phyloP scores from a whole-genome alignment of 441 rosid species.

The Populus hybrid region DNA sequence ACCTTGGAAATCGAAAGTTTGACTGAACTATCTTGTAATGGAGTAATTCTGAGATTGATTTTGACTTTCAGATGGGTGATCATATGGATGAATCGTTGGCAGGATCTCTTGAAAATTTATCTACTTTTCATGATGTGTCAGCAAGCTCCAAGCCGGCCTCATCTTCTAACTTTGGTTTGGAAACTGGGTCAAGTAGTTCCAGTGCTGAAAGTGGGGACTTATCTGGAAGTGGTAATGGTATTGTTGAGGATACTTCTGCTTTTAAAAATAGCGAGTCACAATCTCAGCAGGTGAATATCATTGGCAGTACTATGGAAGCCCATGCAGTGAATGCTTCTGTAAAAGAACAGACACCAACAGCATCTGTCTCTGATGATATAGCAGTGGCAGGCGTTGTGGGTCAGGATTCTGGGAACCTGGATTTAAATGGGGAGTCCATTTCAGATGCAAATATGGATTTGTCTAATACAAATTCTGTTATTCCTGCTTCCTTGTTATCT shows the following conservation, averaged over 20 bases:
- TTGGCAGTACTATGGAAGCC: conserved; percentile 25
- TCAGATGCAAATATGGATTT: conserved; percentile 25
- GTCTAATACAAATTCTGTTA: conserved; percentile 24
- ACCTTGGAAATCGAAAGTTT: background rate
- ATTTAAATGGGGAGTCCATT: conserved; percentile 17
- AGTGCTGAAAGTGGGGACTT: conserved; percentile 27
- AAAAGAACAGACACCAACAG: conserved; percentile 31
- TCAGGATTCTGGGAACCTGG: conserved; percentile 29
- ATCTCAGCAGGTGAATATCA: conserved; percentile 32
- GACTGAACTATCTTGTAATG: background rate
- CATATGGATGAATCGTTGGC: conserved; percentile 24
- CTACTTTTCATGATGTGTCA: background rate
- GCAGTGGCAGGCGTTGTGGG: conserved; percentile 2
- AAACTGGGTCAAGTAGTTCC: conserved; percentile 23
- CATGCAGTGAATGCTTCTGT: conserved; percentile 25
- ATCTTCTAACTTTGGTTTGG: conserved; percentile 23
- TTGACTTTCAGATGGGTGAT: conserved; percentile 39
- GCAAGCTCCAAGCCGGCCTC: conserved; percentile 12
- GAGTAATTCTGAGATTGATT: conserved; percentile 7
- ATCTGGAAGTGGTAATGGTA: conserved; percentile 27
- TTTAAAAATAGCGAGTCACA: conserved; percentile 25
- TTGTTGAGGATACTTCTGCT: conserved; percentile 18
- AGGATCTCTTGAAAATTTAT: background rate
- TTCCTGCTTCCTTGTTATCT: conserved; percentile 10
- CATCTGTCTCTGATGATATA: conserved; percentile 30